phyloP scores from a whole-genome alignment of 2,329 filamentous ascomycete genomes.

The Sphaceloma murrayae region DNA sequence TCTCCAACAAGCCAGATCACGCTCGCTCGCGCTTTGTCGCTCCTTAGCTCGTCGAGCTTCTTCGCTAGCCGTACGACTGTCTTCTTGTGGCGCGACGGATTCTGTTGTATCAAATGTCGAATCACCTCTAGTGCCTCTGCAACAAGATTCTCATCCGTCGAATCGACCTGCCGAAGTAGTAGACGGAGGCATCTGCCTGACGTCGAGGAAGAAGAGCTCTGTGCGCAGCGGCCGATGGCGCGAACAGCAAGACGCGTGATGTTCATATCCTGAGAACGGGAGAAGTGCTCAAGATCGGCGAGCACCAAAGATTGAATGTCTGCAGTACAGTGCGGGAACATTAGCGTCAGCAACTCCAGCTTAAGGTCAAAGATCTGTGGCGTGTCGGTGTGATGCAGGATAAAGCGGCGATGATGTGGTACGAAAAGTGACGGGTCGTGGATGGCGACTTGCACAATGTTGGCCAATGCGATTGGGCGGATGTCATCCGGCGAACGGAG shows the following conservation, averaged over 20 bases:
- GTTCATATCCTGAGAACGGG: conserved; percentile 60
- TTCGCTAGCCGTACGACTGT: conserved; percentile 85
- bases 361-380: conserved; percentile 83
- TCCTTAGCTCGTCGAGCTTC: conserved; percentile 79
- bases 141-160: conserved; percentile 75
- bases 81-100: conserved; percentile 67
- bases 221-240: conserved; percentile 87
- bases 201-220: conserved; percentile 56
- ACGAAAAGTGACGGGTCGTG: conserved; percentile 69
- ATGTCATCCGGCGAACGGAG: conserved; percentile 78
- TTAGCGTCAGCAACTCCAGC: conserved; percentile 77
- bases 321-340: conserved; percentile 72
- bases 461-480: conserved; percentile 81
- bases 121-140: conserved; percentile 93
- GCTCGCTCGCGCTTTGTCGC: conserved; percentile 79
- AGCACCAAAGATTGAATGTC: conserved; percentile 78
- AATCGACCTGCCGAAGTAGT: conserved; percentile 77
- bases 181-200: conserved; percentile 72
- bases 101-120: conserved; percentile 86
- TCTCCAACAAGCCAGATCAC: conserved; percentile 98
- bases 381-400: conserved; percentile 70
- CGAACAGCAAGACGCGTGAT: conserved; percentile 82
- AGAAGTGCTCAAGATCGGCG: conserved; percentile 90
- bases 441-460: conserved; percentile 88
- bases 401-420: conserved; percentile 78